phyloP scores from a whole-genome alignment of 108 stramenopile genomes.

The Licmophora abbreviata region DNA sequence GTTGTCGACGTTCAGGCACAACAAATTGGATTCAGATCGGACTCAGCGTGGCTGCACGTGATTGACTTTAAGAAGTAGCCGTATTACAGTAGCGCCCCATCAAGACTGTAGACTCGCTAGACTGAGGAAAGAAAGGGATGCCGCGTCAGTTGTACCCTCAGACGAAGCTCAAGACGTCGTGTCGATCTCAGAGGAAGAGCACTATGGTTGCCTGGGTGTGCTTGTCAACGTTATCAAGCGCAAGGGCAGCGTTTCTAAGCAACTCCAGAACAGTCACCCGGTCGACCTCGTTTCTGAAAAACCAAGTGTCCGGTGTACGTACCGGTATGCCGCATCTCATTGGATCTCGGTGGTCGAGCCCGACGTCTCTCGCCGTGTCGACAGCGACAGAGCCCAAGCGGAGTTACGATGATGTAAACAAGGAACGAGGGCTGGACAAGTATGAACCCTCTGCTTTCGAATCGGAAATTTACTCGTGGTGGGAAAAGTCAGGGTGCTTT shows the following conservation, averaged over 20 bases:
- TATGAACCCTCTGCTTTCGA: constrained; percentile 78
- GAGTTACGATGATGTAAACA: constrained; percentile 44
- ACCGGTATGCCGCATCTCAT: neutral
- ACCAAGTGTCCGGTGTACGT: neutral
- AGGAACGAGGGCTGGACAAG: constrained; percentile 23
- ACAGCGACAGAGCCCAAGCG: neutral
- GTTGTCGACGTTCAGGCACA: no score
- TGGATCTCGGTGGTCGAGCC: neutral
- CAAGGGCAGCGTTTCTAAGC: neutral
- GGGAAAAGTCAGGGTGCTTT: constrained; percentile 79
- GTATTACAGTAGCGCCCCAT: no score
- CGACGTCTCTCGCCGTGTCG: neutral
- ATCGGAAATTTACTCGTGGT: constrained; percentile 68
- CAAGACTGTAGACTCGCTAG: no score
- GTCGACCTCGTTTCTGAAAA: neutral
- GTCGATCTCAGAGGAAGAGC: neutral
- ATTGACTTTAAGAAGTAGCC: no score
- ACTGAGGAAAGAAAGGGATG: no score
- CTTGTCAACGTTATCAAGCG: neutral
- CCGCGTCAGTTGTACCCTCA: neutral
- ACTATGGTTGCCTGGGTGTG: constrained; percentile 4
- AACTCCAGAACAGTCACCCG: neutral
- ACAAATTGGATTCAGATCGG: no score
- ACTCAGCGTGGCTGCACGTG: no score
- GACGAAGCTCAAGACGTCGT: constrained; percentile 1